Base-by-base conservation (phyloP, 2,329 filamentous ascomycete species). In the Phyllosticta citriasiana region DNA sequence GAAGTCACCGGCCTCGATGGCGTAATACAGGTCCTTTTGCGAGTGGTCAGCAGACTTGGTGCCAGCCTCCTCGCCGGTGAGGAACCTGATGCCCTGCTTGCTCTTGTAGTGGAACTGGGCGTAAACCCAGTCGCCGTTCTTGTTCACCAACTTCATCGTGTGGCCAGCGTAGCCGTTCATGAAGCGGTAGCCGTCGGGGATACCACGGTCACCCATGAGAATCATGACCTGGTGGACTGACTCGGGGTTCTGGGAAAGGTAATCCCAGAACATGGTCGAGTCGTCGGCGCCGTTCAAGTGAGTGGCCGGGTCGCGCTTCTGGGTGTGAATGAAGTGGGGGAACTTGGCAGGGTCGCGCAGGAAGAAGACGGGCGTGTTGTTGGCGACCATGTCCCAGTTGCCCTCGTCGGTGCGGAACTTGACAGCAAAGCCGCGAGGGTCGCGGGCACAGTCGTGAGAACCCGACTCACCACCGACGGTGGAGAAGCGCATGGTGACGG, bases 361-460 rank as follows among this genome's bases (percentile, higher is more conserved):
- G 74, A 91, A 90, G 78, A 90, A 91, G 2, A 89, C 83, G 0
- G 87, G 87, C 0, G 85, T 88, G 70, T 89, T 89, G 77, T 88
- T 89, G 64, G 82, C 84, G 7, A 89, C 86, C 72, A 86, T 79
- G 68, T 89, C 86, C 81, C 83, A 88, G 66, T 89, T 89, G n/a
- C 87, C 87, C 66, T 89, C 84, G 19, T 86, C 83, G 0, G 87
- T 89, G 47, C 85, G 80, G 74, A 91, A 87, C 74, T 90, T 91
- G 65, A 88, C 78, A 1, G 86, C 81, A 67, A 91, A 90, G 0
- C 88, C 88, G 67, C 87, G 79, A 9, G 87, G 87, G 66, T 91
- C 88, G 63, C 88, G 83, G 33, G 86, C 87, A 65, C 83, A 85
- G 68, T 91, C 88, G 62, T 87, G 80, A 3, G 85, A 88, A 6